These are phyloP conservation scores for Crepidotus variabilis DNA, from an alignment of 768 basidiomycete species.

Conservation along the genomic window DNA sequence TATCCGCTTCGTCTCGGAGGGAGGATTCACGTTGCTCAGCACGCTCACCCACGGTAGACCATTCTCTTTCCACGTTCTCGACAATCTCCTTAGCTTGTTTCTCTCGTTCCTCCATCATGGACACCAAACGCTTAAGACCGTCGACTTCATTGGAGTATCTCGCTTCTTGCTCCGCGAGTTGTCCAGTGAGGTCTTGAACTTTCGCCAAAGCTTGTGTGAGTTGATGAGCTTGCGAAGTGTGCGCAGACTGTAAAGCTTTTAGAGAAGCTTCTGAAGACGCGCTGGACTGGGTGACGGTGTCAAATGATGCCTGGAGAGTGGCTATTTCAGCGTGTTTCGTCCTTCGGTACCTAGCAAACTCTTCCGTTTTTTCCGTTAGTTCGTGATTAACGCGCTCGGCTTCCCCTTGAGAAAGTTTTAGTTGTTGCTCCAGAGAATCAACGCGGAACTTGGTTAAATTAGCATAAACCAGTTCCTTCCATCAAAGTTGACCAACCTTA, in stretches of 20 bases:
- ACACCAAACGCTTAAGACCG: conserved; percentile 68
- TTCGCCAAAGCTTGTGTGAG: conserved; percentile 74
- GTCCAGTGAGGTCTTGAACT: conserved; percentile 70
- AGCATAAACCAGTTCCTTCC: not conserved
- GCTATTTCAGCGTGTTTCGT: conserved; percentile 76
- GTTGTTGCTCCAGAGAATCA: conserved; percentile 78
- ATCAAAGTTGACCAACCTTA: conserved; percentile 40
- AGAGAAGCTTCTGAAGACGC: conserved; percentile 65
- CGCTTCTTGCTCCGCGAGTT: conserved; percentile 82
- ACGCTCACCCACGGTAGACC: conserved; percentile 69
- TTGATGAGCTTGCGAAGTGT: conserved; percentile 69
- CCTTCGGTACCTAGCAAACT: conserved; percentile 80
- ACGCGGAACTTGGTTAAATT: conserved; percentile 66
- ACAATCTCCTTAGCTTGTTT: conserved; percentile 81
- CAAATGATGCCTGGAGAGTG: conserved; percentile 73
- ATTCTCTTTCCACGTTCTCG: conserved; percentile 78
- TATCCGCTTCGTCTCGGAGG: conserved; percentile 68
- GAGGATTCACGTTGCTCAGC: conserved; percentile 63
- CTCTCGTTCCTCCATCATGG: conserved; percentile 86
- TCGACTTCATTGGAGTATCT: conserved; percentile 76
- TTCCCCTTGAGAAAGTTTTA: conserved; percentile 74
- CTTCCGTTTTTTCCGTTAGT: conserved; percentile 69
- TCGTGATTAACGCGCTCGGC: conserved; percentile 68
- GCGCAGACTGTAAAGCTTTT: conserved; percentile 68
- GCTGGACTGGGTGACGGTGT: conserved; percentile 65